phyloP scores from a whole-genome alignment of 1,139 yeast species.

The Suhomyces terraborum region DNA sequence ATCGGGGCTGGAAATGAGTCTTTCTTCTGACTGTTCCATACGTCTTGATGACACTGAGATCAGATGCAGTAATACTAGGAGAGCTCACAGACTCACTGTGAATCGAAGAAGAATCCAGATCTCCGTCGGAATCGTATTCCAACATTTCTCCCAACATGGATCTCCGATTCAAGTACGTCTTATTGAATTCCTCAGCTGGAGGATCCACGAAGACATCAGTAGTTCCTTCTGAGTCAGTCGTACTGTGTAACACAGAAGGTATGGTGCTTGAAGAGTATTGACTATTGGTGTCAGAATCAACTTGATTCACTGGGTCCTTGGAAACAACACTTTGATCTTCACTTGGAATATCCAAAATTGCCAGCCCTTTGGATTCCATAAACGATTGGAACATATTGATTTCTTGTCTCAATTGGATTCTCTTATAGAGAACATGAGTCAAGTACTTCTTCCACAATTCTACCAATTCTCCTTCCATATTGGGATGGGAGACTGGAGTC shows the following conservation, averaged over 20 bases:
- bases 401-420: conserved; percentile 48
- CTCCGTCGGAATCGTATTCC: conserved; percentile 44
- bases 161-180: conserved; percentile 34
- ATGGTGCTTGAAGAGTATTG: conserved; percentile 5
- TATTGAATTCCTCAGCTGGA: conserved; percentile 28
- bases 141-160: conserved; percentile 51
- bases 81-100: conserved; percentile 3
- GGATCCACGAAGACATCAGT: conserved; percentile 20
- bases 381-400: conserved; percentile 39
- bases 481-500: conserved; percentile 2
- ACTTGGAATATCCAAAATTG: conserved; percentile 7
- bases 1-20: conserved; percentile 6
- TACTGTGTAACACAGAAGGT: conserved; percentile 7
- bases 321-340: conserved; percentile 6
- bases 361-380: conserved; percentile 17
- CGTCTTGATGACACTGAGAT: conserved; percentile 22
- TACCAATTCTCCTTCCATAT: conserved; percentile 19
- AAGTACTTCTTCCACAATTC: conserved; percentile 45
- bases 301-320: neutral
- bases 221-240: conserved; percentile 12
- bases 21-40: conserved; percentile 23
- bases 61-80: conserved; percentile 17
- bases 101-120: conserved; percentile 17
- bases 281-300: conserved; percentile 5
- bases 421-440: conserved; percentile 36